Evolutionary conservation across 2,329 filamentous ascomycete species (phyloP), one percentile per base, ranked within the genome.

Genomic region (Talaromyces sp.): DNA sequence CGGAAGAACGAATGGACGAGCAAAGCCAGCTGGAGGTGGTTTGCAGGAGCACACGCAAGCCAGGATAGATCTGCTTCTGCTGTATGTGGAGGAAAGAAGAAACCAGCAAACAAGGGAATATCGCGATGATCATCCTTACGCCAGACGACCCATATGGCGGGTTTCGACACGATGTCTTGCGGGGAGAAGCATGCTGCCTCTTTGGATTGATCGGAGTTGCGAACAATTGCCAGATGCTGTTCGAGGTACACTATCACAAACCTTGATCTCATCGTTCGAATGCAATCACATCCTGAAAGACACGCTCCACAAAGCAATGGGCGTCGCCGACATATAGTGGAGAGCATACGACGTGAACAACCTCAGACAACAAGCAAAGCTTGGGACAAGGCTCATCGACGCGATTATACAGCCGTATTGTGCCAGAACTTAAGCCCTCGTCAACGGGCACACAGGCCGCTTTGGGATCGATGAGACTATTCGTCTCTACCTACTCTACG

Each of bases 321-420:
- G 5, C 25, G 6, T 60, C 5, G 58, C 63, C 1, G 63, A 65
- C 10, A n/a, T 54, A 19, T 65, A 56, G 56, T 56, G 61, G 36
- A 49, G 17, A 56, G 61, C 61, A 36, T 31, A 61, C 36, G 22
- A 25, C 1, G 10, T 27, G 2, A 22, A 61, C 15, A n/a, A 60
- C 17, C 3, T 36, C 22, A 3, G 54, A 10, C 4, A 22, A n/a
- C 47, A 54, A 19, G 27, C 10, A 5, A 45, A 8, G 36, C 19
- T 22, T 19, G 63, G 63, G 13, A 54, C 45, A 17, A n/a, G n/a
- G 5, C 40, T 54, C 56, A 54, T 61, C 29, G 45, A 61, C 25
- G 34, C 54, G 3, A 47, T 58, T 17, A 10, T 61, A 22, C 6
- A 4, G 8, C 34, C 17, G 2, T 65, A 65, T 17, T 6, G 54